Conservation (phyloP, 2,329 filamentous ascomycete species). For the Colletotrichum tamarilloi region DNA sequence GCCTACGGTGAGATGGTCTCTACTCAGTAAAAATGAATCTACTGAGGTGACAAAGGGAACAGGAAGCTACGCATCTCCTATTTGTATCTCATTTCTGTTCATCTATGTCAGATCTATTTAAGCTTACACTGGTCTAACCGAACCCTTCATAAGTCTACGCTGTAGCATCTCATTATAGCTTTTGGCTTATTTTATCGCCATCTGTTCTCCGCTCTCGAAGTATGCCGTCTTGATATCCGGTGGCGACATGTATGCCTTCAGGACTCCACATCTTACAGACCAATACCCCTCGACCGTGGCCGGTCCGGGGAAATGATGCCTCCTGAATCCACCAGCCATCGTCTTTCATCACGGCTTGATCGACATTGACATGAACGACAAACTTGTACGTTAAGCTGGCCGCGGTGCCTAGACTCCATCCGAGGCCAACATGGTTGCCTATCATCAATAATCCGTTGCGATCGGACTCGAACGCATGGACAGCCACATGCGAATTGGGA, state of each 20-base stretch:
- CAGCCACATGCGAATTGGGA: slow-evolving; percentile 57
- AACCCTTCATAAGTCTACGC: not conserved
- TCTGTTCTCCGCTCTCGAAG: slow-evolving; percentile 38
- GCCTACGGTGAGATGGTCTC: not conserved
- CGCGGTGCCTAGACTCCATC: slow-evolving; percentile 51
- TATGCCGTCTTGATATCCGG: slow-evolving; percentile 65
- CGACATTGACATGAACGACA: slow-evolving; percentile 62
- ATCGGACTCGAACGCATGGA: slow-evolving; percentile 64
- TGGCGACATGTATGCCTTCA: slow-evolving; percentile 62
- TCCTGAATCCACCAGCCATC: slow-evolving; percentile 67
- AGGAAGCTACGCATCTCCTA: no score
- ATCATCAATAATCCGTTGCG: slow-evolving; percentile 66
- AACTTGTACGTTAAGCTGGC: slow-evolving; percentile 63
- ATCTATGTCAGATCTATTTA: not conserved
- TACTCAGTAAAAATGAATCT: no score
- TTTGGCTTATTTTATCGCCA: slow-evolving; percentile 40
- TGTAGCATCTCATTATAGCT: not conserved
- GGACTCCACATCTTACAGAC: slow-evolving; percentile 66
- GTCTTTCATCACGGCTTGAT: slow-evolving; percentile 58
- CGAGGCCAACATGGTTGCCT: slow-evolving; percentile 60
- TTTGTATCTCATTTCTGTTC: not conserved
- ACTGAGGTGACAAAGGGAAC: no score
- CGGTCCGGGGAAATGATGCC: slow-evolving; percentile 58
- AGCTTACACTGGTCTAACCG: not conserved
- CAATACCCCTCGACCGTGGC: slow-evolving; percentile 58